Evolutionary conservation across 805 yeast species (phyloP), one percentile per base, ranked within the genome.

Genomic region (Ogataea glucozyma): DNA sequence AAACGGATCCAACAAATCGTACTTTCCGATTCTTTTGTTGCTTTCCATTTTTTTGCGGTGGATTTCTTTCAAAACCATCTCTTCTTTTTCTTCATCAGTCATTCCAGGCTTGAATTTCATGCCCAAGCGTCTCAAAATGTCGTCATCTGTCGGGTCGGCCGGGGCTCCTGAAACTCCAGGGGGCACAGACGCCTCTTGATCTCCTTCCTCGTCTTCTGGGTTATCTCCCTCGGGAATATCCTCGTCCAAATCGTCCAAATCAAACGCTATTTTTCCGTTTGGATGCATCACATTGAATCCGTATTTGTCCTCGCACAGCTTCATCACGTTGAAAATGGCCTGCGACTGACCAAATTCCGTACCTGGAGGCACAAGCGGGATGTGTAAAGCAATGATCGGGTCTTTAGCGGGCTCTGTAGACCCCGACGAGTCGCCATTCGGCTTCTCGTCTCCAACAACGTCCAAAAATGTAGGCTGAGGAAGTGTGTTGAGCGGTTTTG

Each of bases 1-100:
- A 58, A 93, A 93, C 2, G 98, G 99, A 64, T 93, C 99, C 47
- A 86, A 82, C 37, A 79, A 72, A 61, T 93, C 99, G 64, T 93
- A 93, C 58, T 87, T 88, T 2, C 97, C 97, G 26, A 89, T 88
- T 51, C 85, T 78, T 40, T 89, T 76, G 56, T 84, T 84, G 58
- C 46, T 73, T 65, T 52, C 73, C 66, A 58, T 76, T 69, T 58
- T 72, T 65, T 60, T 65, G 27, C 62, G 45, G 36, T 62, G 66
- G 14, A 63, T 47, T 30, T 62, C 66, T 27, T 54, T 53, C 24
- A 63, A 40, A 23, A 63, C 53, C 47, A 60, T 42, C 19, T 56
- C 57, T 34, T 62, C 65, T 31, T 65, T 66, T 31, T 65, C 62
- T 23, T 58, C 56, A 38, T 62, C 64, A 4, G 60, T 55, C 64